phyloP scores from a whole-genome alignment of 176 grass and related monocot species.

The Phragmites australis region DNA sequence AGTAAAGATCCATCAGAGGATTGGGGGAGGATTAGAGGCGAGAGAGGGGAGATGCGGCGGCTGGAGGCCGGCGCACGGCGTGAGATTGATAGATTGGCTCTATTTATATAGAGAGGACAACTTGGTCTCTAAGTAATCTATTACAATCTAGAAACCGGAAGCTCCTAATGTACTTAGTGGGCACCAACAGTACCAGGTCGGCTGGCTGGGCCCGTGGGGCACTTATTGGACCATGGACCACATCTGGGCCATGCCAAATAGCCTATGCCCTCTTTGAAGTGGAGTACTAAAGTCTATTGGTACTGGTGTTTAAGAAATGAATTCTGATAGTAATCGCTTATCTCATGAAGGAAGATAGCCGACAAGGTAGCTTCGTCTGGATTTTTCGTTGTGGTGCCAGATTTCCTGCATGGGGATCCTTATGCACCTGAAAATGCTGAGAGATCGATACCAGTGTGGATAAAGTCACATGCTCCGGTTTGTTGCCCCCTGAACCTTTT shows the following conservation, averaged over 20 bases:
- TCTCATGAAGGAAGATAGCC: slow-evolving; percentile 71
- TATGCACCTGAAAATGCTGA: slow-evolving; percentile 48
- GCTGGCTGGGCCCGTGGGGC: too few relatives aligned
- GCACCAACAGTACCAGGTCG: too few relatives aligned
- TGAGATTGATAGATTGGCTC: too few relatives aligned
- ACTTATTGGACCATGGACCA: too few relatives aligned
- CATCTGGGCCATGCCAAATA: background rate
- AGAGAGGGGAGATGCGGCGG: too few relatives aligned
- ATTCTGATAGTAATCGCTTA: slow-evolving; percentile 11
- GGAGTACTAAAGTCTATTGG: background rate
- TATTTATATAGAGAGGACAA: too few relatives aligned
- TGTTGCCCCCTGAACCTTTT: background rate
- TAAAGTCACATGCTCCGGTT: slow-evolving; percentile 57
- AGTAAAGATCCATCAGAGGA: background rate
- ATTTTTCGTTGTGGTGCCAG: slow-evolving; percentile 75
- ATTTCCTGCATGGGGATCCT: slow-evolving; percentile 75
- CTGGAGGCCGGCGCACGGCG: too few relatives aligned
- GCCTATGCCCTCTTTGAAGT: background rate
- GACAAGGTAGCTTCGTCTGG: slow-evolving; percentile 66
- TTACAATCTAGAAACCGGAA: too few relatives aligned
- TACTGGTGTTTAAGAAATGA: background rate
- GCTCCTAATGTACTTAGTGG: too few relatives aligned
- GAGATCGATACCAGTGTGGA: slow-evolving; percentile 47
- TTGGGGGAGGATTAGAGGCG: too few relatives aligned
- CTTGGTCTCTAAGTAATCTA: too few relatives aligned